Conservation (phyloP, 257 asterid species). For the Solanum tarapatanum region DNA sequence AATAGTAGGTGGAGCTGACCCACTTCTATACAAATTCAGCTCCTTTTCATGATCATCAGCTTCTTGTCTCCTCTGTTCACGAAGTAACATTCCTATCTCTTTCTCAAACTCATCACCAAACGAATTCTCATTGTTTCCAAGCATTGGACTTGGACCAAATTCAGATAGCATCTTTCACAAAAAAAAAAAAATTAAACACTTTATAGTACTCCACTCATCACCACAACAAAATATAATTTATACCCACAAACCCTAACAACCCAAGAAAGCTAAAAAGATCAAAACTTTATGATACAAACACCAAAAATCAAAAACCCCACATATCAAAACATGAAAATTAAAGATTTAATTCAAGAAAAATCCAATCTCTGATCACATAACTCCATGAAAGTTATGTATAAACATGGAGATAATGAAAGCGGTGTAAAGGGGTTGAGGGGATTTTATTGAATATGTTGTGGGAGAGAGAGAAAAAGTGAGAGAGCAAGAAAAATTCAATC, state of each 20-base stretch:
- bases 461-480: neutral
- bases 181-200: neutral
- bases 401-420: neutral
- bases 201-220: neutral
- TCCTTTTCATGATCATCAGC: constrained; percentile 87
- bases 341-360: neutral
- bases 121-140: constrained; percentile 57
- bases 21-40: constrained; percentile 87
- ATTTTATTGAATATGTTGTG: neutral
- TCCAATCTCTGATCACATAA: neutral
- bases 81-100: constrained; percentile 65
- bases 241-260: constrained; percentile 2
- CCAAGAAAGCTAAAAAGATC: neutral
- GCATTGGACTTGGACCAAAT: constrained; percentile 60
- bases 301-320: neutral
- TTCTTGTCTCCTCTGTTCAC: constrained; percentile 64
- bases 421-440: neutral
- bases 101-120: constrained; percentile 78
- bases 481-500: neutral
- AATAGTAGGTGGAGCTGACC: constrained; percentile 98
- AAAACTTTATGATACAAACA: neutral
- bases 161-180: constrained; percentile 54
- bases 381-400: neutral
- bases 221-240: neutral
- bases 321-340: neutral